Evolutionary conservation across 805 yeast genomes (phyloP).

Genomic region (Spathaspora hagerdaliae): DNA sequence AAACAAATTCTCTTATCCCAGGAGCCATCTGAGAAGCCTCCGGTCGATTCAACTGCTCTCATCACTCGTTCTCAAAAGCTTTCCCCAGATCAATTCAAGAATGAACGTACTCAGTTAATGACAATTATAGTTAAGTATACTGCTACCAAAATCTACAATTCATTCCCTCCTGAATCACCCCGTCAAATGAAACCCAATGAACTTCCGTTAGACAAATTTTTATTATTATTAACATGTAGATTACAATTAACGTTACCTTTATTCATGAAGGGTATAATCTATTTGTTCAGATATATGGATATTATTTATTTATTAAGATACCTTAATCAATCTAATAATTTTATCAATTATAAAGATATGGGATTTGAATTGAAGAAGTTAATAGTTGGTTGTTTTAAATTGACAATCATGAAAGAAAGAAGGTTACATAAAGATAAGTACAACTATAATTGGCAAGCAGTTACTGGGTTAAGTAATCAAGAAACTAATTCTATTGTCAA

Average conservation of each 20-base stretch:
- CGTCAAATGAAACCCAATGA: conserved; percentile 17
- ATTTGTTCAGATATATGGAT: conserved; percentile 44
- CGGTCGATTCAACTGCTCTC: not conserved
- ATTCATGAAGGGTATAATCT: conserved; percentile 39
- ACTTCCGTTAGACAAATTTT: conserved; percentile 37
- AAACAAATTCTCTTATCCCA: not conserved
- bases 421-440: conserved; percentile 4
- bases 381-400: conserved; percentile 39
- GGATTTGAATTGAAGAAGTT: conserved; percentile 38
- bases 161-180: conserved; percentile 40
- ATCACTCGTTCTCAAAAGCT: conserved; percentile 2
- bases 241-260: conserved; percentile 29
- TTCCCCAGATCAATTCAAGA: conserved; percentile 19
- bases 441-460: conserved; percentile 26
- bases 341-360: conserved; percentile 41
- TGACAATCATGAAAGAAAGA: conserved; percentile 32
- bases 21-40: not conserved
- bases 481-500: conserved; percentile 34
- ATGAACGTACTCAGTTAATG: conserved; percentile 37
- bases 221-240: conserved; percentile 34
- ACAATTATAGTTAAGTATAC: conserved; percentile 39
- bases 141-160: conserved; percentile 39
- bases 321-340: conserved; percentile 42
- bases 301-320: conserved; percentile 41
- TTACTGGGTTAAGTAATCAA: conserved; percentile 33